Base-by-base conservation (phyloP, 2,329 filamentous ascomycete species). In the Thyridium curvatum region DNA sequence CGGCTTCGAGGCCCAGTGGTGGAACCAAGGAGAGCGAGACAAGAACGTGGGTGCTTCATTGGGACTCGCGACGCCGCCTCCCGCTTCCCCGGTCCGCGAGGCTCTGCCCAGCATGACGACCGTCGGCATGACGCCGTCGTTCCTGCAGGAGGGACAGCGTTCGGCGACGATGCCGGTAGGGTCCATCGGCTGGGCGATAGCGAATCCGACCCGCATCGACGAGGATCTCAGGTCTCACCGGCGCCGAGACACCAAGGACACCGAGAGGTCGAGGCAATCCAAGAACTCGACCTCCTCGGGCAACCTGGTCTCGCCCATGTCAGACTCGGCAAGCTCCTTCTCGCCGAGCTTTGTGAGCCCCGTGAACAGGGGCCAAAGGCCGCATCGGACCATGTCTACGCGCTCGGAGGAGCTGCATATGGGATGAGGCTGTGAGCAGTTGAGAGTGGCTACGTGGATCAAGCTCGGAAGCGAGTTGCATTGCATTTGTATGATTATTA, bases 1-100 rank as follows among this genome's bases (percentile, higher is more conserved):
- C 46, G 72, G 72, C 3, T 76, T 77, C 46, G 72, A 77, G 55
- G 67, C 70, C 44, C 71, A 76, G 52, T 75, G 72, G 71, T 76
- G 72, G 72, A 67, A 74, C 46, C 68, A 70, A 44, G 72, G 71
- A 1, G 41, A 43, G 8, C 54, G 62, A 2, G 55, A 59, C 35
- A 44, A 53, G 2, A 53, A 43, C 47, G 36, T 39, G 44, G 18
- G 47, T 51, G 1, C 34, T 43, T 10, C 45, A 50, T n/a, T 43
- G 47, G 13, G 45, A 46, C 14, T 45, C 48, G 52, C 31, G 34
- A 52, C 34, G 28, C 43, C 18, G 8, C 42, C 17, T 33, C 17
- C 38, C 3, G 4, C 14, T 1, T 14, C 29, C 8, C 14, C 38
- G 29, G 35, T 32, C 43, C 44, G 18, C 48, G 41, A 31, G 43